Evolutionary conservation across 257 asterid species (phyloP).

Genomic region (Solanum rostratum): DNA sequence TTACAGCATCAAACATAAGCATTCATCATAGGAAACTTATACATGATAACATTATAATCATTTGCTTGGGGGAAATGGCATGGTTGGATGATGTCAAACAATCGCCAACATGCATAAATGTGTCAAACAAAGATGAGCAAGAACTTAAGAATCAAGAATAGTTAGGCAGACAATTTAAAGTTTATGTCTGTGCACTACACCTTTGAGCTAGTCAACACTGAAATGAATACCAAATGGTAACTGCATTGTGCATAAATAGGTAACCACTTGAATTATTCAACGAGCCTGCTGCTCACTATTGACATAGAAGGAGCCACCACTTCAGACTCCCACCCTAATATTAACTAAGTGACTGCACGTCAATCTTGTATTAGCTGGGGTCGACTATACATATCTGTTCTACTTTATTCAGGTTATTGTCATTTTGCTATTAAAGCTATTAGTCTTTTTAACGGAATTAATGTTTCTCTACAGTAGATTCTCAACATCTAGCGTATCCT

Average conservation of each 20-base stretch:
- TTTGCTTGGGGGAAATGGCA: neutral
- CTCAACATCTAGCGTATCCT: neutral
- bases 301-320: neutral
- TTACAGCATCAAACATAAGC: neutral
- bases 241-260: neutral
- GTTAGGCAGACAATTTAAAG: neutral
- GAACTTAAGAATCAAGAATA: neutral
- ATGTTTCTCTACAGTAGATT: neutral
- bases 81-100: neutral
- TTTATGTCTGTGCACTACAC: neutral
- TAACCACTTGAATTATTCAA: neutral
- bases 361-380: neutral
- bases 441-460: neutral
- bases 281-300: neutral
- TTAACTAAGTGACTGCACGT: neutral
- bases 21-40: neutral
- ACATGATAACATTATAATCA: neutral
- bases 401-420: neutral
- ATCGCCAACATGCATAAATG: neutral
- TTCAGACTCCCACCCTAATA: neutral
- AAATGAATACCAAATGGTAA: neutral
- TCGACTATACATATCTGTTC: neutral
- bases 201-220: neutral
- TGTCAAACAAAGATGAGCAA: neutral
- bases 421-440: neutral